Conservation (phyloP, 2,329 filamentous ascomycete species). For the Xylaria sp. region DNA sequence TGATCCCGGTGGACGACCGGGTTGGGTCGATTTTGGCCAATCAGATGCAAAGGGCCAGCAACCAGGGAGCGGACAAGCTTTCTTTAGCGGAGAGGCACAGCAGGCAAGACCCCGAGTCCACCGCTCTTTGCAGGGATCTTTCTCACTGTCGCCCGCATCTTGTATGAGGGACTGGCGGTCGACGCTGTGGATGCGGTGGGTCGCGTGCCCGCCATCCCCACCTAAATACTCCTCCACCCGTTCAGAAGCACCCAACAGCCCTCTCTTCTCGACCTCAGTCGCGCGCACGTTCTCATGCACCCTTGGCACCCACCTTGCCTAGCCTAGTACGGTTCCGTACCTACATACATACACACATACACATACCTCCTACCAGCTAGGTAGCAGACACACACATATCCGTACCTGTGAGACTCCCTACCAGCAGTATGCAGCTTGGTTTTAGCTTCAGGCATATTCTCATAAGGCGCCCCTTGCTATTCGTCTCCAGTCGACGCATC, state of each 20-base stretch:
- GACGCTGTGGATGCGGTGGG: constrained; percentile 35
- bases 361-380: neutral
- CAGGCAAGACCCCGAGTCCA: constrained; percentile 45
- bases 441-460: constrained; percentile 25
- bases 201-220: constrained; percentile 30
- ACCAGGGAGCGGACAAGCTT: constrained; percentile 39
- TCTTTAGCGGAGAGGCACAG: constrained; percentile 36
- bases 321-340: neutral
- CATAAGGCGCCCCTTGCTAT: constrained; percentile 21
- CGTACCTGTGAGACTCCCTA: constrained; percentile 34
- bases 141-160: constrained; percentile 43
- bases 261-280: constrained; percentile 16
- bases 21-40: constrained; percentile 15
- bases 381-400: constrained; percentile 15
- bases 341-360: constrained; percentile 1
- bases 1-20: constrained; percentile 15
- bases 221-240: constrained; percentile 15
- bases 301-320: constrained; percentile 14
- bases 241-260: constrained; percentile 2
- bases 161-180: constrained; percentile 50
- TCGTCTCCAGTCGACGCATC: constrained; percentile 21
- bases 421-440: constrained; percentile 18
- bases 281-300: constrained; percentile 15
- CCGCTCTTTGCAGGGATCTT: constrained; percentile 50
- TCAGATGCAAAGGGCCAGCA: neutral